Evolutionary conservation across 2,329 filamentous ascomycete species (phyloP).

Genomic region (Phialemoniopsis sp.): DNA sequence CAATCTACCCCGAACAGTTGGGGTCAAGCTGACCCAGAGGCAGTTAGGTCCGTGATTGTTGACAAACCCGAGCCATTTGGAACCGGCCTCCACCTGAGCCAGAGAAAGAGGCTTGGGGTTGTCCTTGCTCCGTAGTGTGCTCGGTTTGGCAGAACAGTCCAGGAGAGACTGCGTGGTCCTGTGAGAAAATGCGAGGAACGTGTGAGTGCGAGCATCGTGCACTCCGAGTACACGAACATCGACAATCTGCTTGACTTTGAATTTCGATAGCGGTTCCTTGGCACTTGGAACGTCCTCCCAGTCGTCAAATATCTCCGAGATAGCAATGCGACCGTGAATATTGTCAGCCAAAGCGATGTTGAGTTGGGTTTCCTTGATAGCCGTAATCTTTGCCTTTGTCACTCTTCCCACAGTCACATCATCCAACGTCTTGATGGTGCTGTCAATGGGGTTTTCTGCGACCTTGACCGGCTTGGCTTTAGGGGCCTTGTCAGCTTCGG

Average conservation of each 20-base stretch:
- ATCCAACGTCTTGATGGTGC: conserved; percentile 56
- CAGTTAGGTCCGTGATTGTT: conserved; percentile 81
- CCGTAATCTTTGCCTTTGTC: conserved; percentile 74
- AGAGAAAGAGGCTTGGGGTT: conserved; percentile 52
- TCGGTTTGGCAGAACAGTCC: conserved; percentile 80
- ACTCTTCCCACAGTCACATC: conserved; percentile 71
- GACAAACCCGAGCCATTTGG: conserved; percentile 75
- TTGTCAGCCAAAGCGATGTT: conserved; percentile 88
- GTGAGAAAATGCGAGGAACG: conserved; percentile 88
- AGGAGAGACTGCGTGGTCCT: conserved; percentile 77
- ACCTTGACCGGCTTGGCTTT: conserved; percentile 27
- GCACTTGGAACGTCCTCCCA: conserved; percentile 84
- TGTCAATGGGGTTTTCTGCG: conserved; percentile 53
- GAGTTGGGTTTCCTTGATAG: conserved; percentile 85
- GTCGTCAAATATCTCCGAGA: conserved; percentile 83
- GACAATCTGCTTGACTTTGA: conserved; percentile 67
- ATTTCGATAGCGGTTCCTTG: conserved; percentile 74
- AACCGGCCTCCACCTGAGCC: conserved; percentile 67
- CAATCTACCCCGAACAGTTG: conserved; percentile 81
- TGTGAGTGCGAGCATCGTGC: conserved; percentile 85
- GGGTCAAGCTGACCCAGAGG: conserved; percentile 88
- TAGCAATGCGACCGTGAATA: conserved; percentile 86
- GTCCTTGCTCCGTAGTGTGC: conserved; percentile 46
- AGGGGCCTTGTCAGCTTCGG: conserved; percentile 37
- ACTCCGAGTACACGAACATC: conserved; percentile 77